Conservation (phyloP, 352 stramenopile species). For the Phytophthora syringae region DNA sequence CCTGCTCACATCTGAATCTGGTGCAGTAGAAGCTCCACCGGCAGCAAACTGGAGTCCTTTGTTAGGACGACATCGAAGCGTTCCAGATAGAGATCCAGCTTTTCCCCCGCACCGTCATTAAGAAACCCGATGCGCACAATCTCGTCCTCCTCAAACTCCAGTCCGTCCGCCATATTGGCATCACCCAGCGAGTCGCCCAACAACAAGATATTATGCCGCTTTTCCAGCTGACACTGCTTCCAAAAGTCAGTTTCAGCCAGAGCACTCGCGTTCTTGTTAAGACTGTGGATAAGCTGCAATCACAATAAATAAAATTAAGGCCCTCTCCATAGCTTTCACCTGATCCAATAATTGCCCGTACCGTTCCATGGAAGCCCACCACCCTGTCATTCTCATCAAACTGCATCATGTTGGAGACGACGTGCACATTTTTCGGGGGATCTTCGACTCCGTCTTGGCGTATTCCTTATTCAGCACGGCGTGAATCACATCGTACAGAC, state of each 20-base stretch:
- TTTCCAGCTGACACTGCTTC: constrained; percentile 71
- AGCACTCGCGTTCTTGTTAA: constrained; percentile 83
- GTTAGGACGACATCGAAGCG: constrained; percentile 84
- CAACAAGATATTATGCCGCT: constrained; percentile 77
- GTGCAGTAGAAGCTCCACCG: constrained; percentile 64
- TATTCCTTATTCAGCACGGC: constrained; percentile 74
- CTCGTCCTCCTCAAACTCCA: constrained; percentile 62
- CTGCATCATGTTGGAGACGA: constrained; percentile 85
- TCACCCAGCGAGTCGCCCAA: constrained; percentile 79
- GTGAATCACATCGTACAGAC: constrained; percentile 84
- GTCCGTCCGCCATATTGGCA: constrained; percentile 67
- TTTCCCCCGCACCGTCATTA: constrained; percentile 63
- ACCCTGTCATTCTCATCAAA: constrained; percentile 60
- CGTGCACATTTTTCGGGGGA: constrained; percentile 68
- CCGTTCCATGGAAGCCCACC: constrained; percentile 60
- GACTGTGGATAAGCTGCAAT: constrained; percentile 74
- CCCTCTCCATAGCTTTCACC: neutral
- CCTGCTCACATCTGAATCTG: constrained; percentile 47
- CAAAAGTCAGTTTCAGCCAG: constrained; percentile 72
- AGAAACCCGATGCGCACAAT: constrained; percentile 79
- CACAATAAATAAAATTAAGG: constrained; percentile 11
- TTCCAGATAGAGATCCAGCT: constrained; percentile 64
- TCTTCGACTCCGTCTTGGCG: constrained; percentile 37
- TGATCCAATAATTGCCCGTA: constrained; percentile 13
- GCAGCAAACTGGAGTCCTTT: constrained; percentile 68